Base-by-base conservation (phyloP, 495 filamentous ascomycete species). In the Elasticomyces elasticus region DNA sequence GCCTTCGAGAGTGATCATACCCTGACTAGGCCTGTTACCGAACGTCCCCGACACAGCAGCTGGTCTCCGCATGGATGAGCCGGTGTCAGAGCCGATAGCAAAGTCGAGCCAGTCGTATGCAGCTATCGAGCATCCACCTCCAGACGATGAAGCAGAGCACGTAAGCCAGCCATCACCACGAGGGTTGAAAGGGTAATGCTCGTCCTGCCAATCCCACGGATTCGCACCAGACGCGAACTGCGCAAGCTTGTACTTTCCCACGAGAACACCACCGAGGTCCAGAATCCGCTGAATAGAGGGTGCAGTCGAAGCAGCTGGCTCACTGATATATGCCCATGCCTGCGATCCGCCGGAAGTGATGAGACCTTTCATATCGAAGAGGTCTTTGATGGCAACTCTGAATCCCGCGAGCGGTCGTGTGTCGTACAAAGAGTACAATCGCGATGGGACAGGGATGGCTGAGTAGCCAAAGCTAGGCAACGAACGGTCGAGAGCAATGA, bases 21-120 rank as follows among this genome's bases (percentile, higher is more conserved):
- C 60, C 45, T 65, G 62, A 23, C 60, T 62, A 3, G 68, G 65
- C 17, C 64, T 54, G 50, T 65, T 55, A n/a, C 62, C 62, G 41
- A 60, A 65, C 13, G 49, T 65, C 3, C 62, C 62, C 12, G 62
- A 62, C 24, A 65, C 60, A 9, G 62, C 62, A 35, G 62, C 62
- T 13, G 62, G 60, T 5, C 60, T 28, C n/a, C 62, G 41, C 62
- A 66, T 66, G 22, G 63, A 63, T 7, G 47, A 59, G 9, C 60
- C 60, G 33, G 62, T 66, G 46, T 66, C 64, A 26, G 24, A 46
- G 3, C 64, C 64, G 42, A 66, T 64, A 0, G 62, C 62, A 58
- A 53, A 59, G 30, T 66, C 64, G 13, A 55, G 24, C 52, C 52
- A 55, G 5, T 55, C 52, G 23, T 55, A 55, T 1, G 52, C 44